A percentile compares a stretch with the other conserved stretches of the same genome.
Evolutionary conservation across 305 asterid species (phyloP).

Genomic region (Nicotiana rustica): DNA sequence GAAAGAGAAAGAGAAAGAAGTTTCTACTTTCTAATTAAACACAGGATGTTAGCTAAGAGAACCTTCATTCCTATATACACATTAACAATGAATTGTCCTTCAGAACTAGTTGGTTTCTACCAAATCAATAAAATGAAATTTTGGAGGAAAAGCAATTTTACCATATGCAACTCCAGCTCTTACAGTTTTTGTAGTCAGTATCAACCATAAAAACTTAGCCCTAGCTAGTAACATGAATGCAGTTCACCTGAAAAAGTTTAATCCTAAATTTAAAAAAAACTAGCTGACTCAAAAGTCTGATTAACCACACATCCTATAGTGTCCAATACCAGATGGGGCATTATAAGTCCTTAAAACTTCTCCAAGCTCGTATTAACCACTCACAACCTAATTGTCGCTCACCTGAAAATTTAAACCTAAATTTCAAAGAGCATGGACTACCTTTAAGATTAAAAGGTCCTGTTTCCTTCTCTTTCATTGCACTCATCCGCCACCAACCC

Average conservation of each 20-base stretch:
- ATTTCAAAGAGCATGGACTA: constrained; percentile 11
- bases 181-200: neutral
- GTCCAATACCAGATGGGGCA: constrained; percentile 22
- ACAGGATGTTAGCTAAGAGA: constrained; percentile 7
- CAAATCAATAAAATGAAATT: constrained; percentile 1
- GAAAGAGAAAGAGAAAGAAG: neutral
- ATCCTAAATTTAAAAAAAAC: neutral
- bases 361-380: neutral
- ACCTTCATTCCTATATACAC: neutral
- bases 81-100: constrained; percentile 1
- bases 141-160: neutral
- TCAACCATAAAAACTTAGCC: constrained; percentile 3
- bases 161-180: constrained; percentile 15
- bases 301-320: constrained; percentile 13
- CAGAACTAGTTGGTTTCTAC: neutral
- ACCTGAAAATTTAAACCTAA: neutral
- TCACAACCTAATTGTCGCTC: neutral
- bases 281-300: neutral
- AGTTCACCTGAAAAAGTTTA: neutral
- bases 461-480: constrained; percentile 25
- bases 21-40: neutral
- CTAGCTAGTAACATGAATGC: neutral
- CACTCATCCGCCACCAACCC: neutral
- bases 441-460: neutral
- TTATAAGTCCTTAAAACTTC: neutral